Base-by-base conservation (phyloP, 352 stramenopile species). In the Pilasporangium apinafurcum region DNA sequence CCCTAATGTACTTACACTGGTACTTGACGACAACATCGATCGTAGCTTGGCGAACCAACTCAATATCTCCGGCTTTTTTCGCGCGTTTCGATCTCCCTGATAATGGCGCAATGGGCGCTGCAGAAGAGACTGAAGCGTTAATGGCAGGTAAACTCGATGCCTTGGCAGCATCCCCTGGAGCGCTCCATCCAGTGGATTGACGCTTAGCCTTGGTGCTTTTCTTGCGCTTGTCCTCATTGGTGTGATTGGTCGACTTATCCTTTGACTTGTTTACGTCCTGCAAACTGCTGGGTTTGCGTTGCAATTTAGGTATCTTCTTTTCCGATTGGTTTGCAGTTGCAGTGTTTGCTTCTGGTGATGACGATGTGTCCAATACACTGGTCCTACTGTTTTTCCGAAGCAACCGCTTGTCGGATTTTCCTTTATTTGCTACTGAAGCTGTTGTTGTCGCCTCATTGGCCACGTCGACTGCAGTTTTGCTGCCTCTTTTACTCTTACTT, bases 1-100 rank as follows among this genome's bases (percentile, higher is more conserved):
- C 6, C n/a, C 4, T 16, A 18, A 18, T 39, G 5, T 2, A 38
- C 57, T 28, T 46, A 88, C 79, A 32, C 32, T 88, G 59, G 48
- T 91, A 91, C 39, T 91, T 88, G 30, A 86, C 56, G 6, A 91
- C 60, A 21, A 85, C 60, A 8, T 66, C 48, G 46, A 87, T 83
- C 0, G 79, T 91, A 13, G 60, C 65, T 32, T 62, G 44, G 1
- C 70, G 66, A 13, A 59, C 56, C 9, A 91, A 58, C 10, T 70
- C 47, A 16, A 91, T 79, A 24, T 88, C 76, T 4, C 64, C 66
- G 22, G 55, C 53, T 1, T 50, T 50, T 12, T 58, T 65, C 10
- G 56, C 38, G 16, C 53, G 57, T 10, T 52, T 63, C 2, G 54
- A 38, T 27, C 17, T 39, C 20, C 30, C 46, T n/a, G 16, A 20